Evolutionary conservation across 2,329 filamentous ascomycete genomes (phyloP).

Genomic region (Ophiostoma ips): DNA sequence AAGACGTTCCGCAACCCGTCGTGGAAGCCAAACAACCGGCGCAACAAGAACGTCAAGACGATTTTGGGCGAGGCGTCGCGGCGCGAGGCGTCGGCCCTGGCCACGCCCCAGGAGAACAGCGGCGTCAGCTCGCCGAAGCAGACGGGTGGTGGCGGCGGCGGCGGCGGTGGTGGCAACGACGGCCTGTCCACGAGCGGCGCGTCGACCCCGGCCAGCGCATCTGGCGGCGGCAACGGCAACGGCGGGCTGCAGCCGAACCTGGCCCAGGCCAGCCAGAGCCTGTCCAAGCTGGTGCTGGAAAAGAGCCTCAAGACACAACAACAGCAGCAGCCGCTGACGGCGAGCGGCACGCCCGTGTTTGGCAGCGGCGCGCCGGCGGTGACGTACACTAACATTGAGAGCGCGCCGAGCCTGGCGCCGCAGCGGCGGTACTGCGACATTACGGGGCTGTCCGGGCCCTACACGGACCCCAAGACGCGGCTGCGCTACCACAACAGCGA

Average conservation of each 20-base stretch:
- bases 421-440: conserved; percentile 90
- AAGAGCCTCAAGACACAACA: conserved; percentile 46
- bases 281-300: conserved; percentile 79
- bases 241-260: conserved; percentile 48
- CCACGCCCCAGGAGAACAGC: conserved; percentile 60
- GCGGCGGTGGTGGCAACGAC: conserved; percentile 27
- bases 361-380: conserved; percentile 25
- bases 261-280: conserved; percentile 73
- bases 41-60: conserved; percentile 98
- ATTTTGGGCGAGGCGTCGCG: conserved; percentile 81
- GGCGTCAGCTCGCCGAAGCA: conserved; percentile 56
- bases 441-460: conserved; percentile 81
- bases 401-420: conserved; percentile 73
- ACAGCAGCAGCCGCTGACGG: neutral
- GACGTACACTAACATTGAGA: conserved; percentile 90
- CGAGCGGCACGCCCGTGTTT: neutral
- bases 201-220: conserved; percentile 40
- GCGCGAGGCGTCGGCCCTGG: conserved; percentile 77
- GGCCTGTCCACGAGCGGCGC: conserved; percentile 37
- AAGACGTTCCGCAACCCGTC: conserved; percentile 81
- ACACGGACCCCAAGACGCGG: conserved; percentile 88
- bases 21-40: conserved; percentile 87
- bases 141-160: conserved; percentile 20
- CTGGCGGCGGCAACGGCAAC: conserved; percentile 36
- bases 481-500: conserved; percentile 88